These are phyloP conservation scores for Infundibulicybe gibba DNA, from an alignment of 768 basidiomycete species.

Conservation along the genomic window DNA sequence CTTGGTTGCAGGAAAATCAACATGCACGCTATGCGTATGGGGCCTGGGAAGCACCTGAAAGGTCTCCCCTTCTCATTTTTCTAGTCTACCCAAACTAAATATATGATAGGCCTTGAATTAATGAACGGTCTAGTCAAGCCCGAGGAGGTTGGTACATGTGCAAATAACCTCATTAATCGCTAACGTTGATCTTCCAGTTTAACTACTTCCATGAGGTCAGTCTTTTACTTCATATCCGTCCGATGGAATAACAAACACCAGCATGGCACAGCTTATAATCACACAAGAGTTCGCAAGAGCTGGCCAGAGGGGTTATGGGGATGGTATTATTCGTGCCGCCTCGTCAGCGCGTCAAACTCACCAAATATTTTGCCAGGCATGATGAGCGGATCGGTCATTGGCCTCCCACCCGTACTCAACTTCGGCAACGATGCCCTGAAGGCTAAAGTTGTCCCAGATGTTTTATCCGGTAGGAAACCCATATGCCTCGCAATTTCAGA, in stretches of 20 bases:
- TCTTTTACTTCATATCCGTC: background rate
- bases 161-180: background rate
- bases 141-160: slow-evolving; percentile 50
- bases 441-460: slow-evolving; percentile 56
- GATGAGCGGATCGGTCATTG: slow-evolving; percentile 75
- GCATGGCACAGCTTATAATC: slow-evolving; percentile 53
- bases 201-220: slow-evolving; percentile 83
- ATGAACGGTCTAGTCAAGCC: slow-evolving; percentile 80
- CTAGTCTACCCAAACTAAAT: background rate
- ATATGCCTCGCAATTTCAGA: slow-evolving; percentile 88
- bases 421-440: slow-evolving; percentile 63
- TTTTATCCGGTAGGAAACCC: slow-evolving; percentile 69
- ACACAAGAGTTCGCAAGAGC: slow-evolving; percentile 75
- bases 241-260: background rate
- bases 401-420: slow-evolving; percentile 81
- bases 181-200: slow-evolving; percentile 41
- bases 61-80: slow-evolving; percentile 12
- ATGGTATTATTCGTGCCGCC: slow-evolving; percentile 40
- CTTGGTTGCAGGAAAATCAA: slow-evolving; percentile 47
- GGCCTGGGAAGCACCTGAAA: slow-evolving; percentile 87
- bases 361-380: slow-evolving; percentile 28
- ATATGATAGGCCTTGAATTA: slow-evolving; percentile 51
- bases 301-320: slow-evolving; percentile 74
- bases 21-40: slow-evolving; percentile 89
- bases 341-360: background rate